phyloP scores from a whole-genome alignment of 345 rosid genomes.

The Gossypium arboreum region DNA sequence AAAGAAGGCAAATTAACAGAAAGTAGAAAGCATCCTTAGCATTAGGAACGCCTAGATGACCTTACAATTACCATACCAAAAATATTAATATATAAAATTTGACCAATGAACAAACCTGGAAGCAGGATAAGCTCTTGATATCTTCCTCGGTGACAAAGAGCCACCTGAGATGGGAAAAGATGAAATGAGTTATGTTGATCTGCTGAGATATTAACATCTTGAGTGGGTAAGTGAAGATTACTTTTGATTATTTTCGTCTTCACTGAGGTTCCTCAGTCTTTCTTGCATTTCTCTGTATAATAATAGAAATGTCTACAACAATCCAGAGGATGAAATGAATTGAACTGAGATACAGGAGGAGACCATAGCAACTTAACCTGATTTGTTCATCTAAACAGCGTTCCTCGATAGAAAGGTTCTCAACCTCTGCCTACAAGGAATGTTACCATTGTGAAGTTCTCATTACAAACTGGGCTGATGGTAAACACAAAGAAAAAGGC shows the following conservation, averaged over 20 bases:
- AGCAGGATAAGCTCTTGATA: constrained; percentile 84
- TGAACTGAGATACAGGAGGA: constrained; percentile 13
- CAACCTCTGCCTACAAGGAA: constrained; percentile 65
- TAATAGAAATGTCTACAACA: constrained; percentile 27
- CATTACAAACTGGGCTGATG: neutral
- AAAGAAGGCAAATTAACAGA: constrained; percentile 18
- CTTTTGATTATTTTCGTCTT: constrained; percentile 83
- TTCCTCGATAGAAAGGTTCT: constrained; percentile 65
- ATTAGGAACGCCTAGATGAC: constrained; percentile 5
- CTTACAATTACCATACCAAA: constrained; percentile 5
- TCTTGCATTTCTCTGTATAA: constrained; percentile 82
- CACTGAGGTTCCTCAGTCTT: constrained; percentile 76
- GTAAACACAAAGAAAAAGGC: neutral
- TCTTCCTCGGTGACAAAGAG: constrained; percentile 97
- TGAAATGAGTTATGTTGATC: constrained; percentile 20
- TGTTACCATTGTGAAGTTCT: neutral
- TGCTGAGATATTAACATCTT: constrained; percentile 9
- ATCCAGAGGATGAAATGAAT: neutral
- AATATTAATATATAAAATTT: neutral
- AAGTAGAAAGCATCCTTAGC: neutral
- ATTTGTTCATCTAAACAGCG: constrained; percentile 55
- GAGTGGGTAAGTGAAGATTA: constrained; percentile 26
- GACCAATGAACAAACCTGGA: constrained; percentile 54
- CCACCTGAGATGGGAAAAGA: constrained; percentile 49
- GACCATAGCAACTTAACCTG: constrained; percentile 35